Base-by-base conservation (phyloP, 202 grass and related monocot species). In the Elaeis oleifera region DNA sequence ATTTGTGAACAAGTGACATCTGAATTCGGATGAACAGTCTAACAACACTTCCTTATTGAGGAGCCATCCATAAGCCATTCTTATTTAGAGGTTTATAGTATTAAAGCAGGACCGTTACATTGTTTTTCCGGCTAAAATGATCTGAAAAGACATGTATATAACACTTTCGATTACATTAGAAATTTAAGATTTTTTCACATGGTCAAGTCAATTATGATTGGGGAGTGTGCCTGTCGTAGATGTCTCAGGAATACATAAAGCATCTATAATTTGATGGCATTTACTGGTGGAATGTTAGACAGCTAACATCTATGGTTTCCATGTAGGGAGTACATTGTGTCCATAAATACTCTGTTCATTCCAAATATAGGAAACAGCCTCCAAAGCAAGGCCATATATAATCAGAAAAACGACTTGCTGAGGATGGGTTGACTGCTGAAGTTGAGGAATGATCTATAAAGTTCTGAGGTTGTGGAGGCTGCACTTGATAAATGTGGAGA, bases 311-410 rank as follows among this genome's bases (percentile, higher is more conserved):
- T 14, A 56, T 24, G 18, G 39, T 63, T 54, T 55, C 48, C 18
- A 53, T 85, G 68, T 53, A 89, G 82, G 88, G 88, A 72, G 90
- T 92, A 55, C 73, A 92, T 75, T 79, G 84, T 63, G 92, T 97
- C 76, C 94, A 97, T 76, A 97, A 97, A 61, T 97, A 92, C 74
- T 89, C 88, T 21, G 77, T 80, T 61, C 72, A 84, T 64, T 84
- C 80, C 54, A 86, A 77, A 66, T 92, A 97, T 62, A 84, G 85
- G 59, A 86, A 89, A 79, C 71, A 77, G 24, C 49, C 79, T 48
- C 52, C 79, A 16, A 81, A 82, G 77, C 79, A 60, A 56, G 53
- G 57, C 22, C 60, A 18, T 57, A 18, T 57, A 77, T 8, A 55
- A 75, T 51, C 4, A 84, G 75, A 84, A 50, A 72, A 70, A 44